Conservation (phyloP, 768 basidiomycete genomes). For the Solioccasus polychromus region DNA sequence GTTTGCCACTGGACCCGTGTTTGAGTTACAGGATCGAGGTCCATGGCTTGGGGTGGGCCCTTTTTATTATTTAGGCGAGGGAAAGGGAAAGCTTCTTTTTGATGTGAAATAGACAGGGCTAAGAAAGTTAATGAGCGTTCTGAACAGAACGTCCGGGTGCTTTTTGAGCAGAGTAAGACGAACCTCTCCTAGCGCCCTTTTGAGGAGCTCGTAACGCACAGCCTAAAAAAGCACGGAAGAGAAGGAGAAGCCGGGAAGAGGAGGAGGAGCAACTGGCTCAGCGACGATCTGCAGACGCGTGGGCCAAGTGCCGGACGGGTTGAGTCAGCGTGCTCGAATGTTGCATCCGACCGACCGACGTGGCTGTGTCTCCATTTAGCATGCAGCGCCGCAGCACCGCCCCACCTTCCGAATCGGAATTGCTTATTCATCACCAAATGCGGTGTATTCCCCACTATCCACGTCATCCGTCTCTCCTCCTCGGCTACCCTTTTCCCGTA, state of each 20-base stretch:
- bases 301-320: background rate
- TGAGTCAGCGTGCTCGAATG: slow-evolving; percentile 19
- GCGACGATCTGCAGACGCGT: slow-evolving; percentile 9
- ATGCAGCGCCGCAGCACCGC: slow-evolving; percentile 36
- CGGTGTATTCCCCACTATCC: slow-evolving; percentile 14
- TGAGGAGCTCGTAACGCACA: slow-evolving; percentile 12
- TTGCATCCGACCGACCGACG: slow-evolving; percentile 34
- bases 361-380: slow-evolving; percentile 35
- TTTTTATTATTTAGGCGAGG: slow-evolving; percentile 38
- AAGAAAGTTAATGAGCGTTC: slow-evolving; percentile 27
- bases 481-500: background rate
- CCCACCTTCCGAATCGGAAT: slow-evolving; percentile 15
- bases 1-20: slow-evolving; percentile 35
- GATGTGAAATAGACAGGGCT: slow-evolving; percentile 29
- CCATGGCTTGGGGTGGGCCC: slow-evolving; percentile 31
- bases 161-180: slow-evolving; percentile 14
- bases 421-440: slow-evolving; percentile 21
- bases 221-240: slow-evolving; percentile 13
- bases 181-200: slow-evolving; percentile 17
- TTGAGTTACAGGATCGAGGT: slow-evolving; percentile 32
- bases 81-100: slow-evolving; percentile 33
- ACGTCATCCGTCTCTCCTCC: slow-evolving; percentile 2
- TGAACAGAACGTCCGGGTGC: slow-evolving; percentile 23
- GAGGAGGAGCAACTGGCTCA: background rate
- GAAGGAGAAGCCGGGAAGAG: slow-evolving; percentile 18